Evolutionary conservation across 2,329 filamentous ascomycete genomes (phyloP).

Genomic region (Aaosphaeria arxii): DNA sequence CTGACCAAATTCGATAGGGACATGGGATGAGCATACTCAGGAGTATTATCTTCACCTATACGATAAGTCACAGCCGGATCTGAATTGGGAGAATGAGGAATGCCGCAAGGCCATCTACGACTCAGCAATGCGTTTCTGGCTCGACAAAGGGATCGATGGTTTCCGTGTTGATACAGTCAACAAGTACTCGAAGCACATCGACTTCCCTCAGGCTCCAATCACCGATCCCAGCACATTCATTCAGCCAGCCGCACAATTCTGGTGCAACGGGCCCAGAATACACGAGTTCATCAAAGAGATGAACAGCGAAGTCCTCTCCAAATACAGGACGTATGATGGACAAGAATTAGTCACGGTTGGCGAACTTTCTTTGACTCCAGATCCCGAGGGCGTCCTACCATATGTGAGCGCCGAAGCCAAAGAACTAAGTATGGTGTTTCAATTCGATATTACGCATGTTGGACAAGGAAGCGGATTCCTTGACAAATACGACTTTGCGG

Average conservation of each 20-base stretch:
- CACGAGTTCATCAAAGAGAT: slow-evolving; percentile 58
- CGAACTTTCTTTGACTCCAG: slow-evolving; percentile 52
- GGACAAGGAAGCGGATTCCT: slow-evolving; percentile 33
- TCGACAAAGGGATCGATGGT: slow-evolving; percentile 45
- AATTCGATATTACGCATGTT: slow-evolving; percentile 42
- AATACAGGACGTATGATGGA: slow-evolving; percentile 49
- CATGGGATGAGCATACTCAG: slow-evolving; percentile 45
- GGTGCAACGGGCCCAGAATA: slow-evolving; percentile 56
- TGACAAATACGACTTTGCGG: slow-evolving; percentile 27
- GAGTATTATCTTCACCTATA: slow-evolving; percentile 50
- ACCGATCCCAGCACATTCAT: slow-evolving; percentile 40
- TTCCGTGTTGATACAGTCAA: slow-evolving; percentile 51
- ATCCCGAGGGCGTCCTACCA: slow-evolving; percentile 41
- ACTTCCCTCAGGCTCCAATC: slow-evolving; percentile 43
- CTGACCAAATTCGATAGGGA: slow-evolving; percentile 20
- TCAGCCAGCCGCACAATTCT: slow-evolving; percentile 50
- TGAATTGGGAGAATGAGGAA: slow-evolving; percentile 48
- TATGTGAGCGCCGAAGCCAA: slow-evolving; percentile 40
- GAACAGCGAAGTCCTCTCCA: slow-evolving; percentile 50
- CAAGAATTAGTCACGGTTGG: slow-evolving; percentile 52
- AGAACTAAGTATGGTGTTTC: slow-evolving; percentile 50
- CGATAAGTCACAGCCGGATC: slow-evolving; percentile 46
- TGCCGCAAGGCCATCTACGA: slow-evolving; percentile 46
- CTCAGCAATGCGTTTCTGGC: slow-evolving; percentile 46
- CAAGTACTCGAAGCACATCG: slow-evolving; percentile 45